Evolutionary conservation across 2,329 filamentous ascomycete species (phyloP).

Genomic region (Dothideomycetes sp.): DNA sequence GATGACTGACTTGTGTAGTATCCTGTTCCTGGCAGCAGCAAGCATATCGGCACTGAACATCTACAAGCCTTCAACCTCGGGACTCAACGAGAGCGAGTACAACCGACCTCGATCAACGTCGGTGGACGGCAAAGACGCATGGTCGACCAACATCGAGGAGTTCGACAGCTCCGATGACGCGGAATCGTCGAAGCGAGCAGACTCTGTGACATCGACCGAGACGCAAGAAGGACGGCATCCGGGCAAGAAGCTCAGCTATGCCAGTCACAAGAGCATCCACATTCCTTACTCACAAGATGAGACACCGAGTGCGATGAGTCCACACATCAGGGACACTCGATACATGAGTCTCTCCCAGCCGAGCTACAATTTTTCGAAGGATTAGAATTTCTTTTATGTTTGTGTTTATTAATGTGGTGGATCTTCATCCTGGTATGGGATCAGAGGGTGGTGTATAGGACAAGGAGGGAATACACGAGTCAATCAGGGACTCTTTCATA

Average conservation of each 20-base stretch:
- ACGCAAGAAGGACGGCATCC: slow-evolving; percentile 5
- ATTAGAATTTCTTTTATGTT: no score
- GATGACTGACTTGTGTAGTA: not conserved
- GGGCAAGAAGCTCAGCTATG: not conserved
- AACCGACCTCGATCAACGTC: slow-evolving; percentile 7
- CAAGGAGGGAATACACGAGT: no score
- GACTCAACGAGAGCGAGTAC: not conserved
- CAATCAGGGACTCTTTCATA: no score
- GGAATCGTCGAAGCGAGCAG: no score
- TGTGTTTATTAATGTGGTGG: no score
- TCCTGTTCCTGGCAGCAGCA: slow-evolving; percentile 2
- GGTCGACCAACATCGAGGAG: slow-evolving; percentile 5
- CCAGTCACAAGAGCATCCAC: not conserved
- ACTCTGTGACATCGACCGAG: no score
- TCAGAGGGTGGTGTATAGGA: no score
- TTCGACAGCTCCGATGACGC: not conserved
- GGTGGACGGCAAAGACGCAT: slow-evolving; percentile 1
- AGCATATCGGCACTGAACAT: not conserved
- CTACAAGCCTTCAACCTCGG: slow-evolving; percentile 1
- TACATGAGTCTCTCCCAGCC: slow-evolving; percentile 2
- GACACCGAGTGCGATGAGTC: slow-evolving; percentile 9
- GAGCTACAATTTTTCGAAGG: slow-evolving; percentile 7
- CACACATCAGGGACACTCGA: not conserved
- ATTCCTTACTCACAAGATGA: slow-evolving; percentile 3
- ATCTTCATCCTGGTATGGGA: no score